Conservation (phyloP, 2,329 filamentous ascomycete species). For the Neonectria magnoliae region DNA sequence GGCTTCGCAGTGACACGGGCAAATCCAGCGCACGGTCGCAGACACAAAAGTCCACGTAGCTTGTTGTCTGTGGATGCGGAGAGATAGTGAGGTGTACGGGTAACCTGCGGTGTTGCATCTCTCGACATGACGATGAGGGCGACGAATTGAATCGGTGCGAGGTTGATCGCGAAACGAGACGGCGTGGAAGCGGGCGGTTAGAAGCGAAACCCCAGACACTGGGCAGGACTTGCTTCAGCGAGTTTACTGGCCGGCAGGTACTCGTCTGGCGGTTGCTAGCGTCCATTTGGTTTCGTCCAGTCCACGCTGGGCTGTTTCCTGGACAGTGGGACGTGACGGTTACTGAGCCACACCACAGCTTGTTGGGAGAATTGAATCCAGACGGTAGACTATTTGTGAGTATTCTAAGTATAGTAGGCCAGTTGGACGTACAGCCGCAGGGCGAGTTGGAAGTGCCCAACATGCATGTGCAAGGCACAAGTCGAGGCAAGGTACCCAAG, state of each 20-base stretch:
- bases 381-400: too few species aligned
- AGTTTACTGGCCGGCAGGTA: slow-evolving; percentile 34
- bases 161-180: neutral
- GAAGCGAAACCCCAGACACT: slow-evolving; percentile 16
- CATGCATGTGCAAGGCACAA: slow-evolving; percentile 4
- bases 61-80: neutral
- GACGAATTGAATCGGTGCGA: neutral
- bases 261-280: slow-evolving; percentile 37
- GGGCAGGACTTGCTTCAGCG: slow-evolving; percentile 26
- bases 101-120: neutral
- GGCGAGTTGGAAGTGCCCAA: neutral
- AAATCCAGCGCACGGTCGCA: slow-evolving; percentile 1
- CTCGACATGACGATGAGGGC: neutral
- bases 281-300: slow-evolving; percentile 10
- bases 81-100: neutral
- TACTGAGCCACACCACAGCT: neutral
- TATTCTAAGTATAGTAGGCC: neutral
- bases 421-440: neutral
- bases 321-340: neutral
- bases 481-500: neutral
- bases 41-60: slow-evolving; percentile 17
- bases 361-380: neutral
- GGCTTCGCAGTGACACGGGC: slow-evolving; percentile 7
- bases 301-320: neutral
- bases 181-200: slow-evolving; percentile 9